Percentiles rank a stretch among this genome's conserved stretches.
These are phyloP conservation scores for Musa troglodytarum DNA, from an alignment of 176 grass and related monocot species.

Conservation along the genomic window DNA sequence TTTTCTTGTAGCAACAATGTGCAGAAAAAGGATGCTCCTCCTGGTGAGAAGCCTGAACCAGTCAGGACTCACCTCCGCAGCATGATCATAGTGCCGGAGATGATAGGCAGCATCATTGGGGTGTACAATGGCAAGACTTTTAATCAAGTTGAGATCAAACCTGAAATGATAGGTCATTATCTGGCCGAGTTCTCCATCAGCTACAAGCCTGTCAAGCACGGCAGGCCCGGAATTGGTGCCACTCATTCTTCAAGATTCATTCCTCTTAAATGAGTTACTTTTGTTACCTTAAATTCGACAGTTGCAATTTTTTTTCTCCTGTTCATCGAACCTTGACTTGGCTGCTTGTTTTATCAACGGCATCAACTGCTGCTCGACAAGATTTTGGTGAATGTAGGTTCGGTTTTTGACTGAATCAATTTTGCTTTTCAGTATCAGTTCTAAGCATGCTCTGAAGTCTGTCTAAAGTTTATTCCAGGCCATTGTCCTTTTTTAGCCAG, in stretches of 20 bases:
- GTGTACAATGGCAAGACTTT: constrained; percentile 49
- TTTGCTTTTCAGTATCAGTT: too few species aligned
- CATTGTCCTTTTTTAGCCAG: too few species aligned
- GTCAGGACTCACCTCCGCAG: constrained; percentile 45
- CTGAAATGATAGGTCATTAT: constrained; percentile 65
- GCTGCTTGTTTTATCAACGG: background rate
- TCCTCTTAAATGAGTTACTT: constrained; percentile 29
- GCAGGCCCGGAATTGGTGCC: constrained; percentile 58
- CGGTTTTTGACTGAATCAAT: too few species aligned
- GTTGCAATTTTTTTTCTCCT: background rate
- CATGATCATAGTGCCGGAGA: constrained; percentile 58
- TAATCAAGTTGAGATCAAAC: constrained; percentile 62
- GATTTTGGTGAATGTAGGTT: too few species aligned
- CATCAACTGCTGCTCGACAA: too few species aligned
- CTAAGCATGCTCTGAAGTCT: too few species aligned
- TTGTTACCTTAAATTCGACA: background rate
- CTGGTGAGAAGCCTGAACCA: constrained; percentile 43
- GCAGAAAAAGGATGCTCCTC: constrained; percentile 55
- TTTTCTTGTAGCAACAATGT: background rate
- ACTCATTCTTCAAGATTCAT: constrained; percentile 54
- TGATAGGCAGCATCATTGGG: constrained; percentile 40
- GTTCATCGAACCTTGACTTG: background rate
- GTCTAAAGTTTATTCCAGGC: too few species aligned
- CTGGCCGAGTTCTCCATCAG: constrained; percentile 41
- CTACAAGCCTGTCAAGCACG: constrained; percentile 50